Conservation (phyloP, 176 grass and related monocot genomes). For the Aegilops tauschii region DNA sequence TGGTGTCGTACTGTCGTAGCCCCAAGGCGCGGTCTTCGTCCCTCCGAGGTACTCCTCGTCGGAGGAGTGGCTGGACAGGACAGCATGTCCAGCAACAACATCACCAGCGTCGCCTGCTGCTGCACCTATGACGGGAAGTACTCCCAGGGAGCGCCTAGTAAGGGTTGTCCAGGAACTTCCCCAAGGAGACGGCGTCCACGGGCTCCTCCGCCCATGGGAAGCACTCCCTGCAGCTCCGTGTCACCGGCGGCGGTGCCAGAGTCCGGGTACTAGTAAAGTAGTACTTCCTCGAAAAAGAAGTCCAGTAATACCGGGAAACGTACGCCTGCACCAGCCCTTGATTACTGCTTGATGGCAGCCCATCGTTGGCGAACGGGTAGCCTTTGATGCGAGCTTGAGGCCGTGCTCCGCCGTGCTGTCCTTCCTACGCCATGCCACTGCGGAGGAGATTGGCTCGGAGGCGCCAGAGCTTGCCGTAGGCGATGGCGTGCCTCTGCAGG, state of each 20-base stretch:
- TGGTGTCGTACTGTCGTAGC: background rate
- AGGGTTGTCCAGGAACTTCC: conserved; percentile 52
- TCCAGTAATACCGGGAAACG: conserved; percentile 34
- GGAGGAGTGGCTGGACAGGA: no score
- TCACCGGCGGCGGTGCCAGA: conserved; percentile 24
- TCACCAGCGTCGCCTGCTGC: background rate
- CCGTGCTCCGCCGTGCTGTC: conserved; percentile 49
- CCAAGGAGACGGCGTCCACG: conserved; percentile 8
- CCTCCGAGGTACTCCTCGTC: no score
- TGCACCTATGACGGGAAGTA: no score
- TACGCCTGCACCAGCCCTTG: conserved; percentile 52
- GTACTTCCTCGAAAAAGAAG: no score
- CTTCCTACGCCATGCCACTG: conserved; percentile 66
- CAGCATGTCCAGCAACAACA: no score
- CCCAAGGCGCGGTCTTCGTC: conserved; percentile 38
- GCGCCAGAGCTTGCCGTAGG: conserved; percentile 60
- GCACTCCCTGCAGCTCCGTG: conserved; percentile 45
- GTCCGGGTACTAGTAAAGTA: conserved; percentile 28
- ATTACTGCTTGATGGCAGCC: conserved; percentile 43
- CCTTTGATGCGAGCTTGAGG: conserved; percentile 34
- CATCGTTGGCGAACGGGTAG: conserved; percentile 32
- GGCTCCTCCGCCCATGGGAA: conserved; percentile 50
- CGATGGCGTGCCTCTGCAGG: conserved; percentile 49
- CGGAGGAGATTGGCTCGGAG: conserved; percentile 70
- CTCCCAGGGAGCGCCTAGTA: no score